Conservation (phyloP, 805 yeast genomes). For the Candida ascalaphidarum region DNA sequence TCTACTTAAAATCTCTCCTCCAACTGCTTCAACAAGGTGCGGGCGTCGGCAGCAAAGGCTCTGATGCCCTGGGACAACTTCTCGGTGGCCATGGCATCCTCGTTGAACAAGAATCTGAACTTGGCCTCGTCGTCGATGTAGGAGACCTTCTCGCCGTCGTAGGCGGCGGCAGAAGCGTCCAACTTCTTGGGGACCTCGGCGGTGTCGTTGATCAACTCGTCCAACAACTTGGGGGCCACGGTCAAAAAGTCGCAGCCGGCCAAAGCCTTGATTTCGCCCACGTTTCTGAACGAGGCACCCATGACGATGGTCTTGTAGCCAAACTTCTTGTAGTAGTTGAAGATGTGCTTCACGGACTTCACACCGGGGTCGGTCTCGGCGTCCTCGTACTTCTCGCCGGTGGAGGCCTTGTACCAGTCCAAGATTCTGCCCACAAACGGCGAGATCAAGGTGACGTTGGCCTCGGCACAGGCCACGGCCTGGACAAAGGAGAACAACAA, state of each 20-base stretch:
- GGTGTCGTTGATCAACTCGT: constrained; percentile 71
- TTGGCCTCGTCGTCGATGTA: constrained; percentile 78
- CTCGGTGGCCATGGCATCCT: constrained; percentile 98
- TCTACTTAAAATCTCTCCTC: constrained; percentile 47
- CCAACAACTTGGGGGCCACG: constrained; percentile 87
- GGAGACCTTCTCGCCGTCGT: constrained; percentile 53
- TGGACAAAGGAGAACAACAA: constrained; percentile 90
- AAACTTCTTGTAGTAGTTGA: constrained; percentile 96
- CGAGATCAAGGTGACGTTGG: constrained; percentile 88
- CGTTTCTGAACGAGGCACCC: constrained; percentile 99
- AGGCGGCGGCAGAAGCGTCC: constrained; percentile 55
- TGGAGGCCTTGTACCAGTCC: constrained; percentile 94
- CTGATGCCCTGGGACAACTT: constrained; percentile 97
- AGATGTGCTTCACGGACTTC: constrained; percentile 75
- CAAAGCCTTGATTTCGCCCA: constrained; percentile 88
- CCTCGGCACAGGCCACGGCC: constrained; percentile 99
- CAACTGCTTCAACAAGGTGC: constrained; percentile 62
- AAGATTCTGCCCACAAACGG: constrained; percentile 99
- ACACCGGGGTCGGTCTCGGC: constrained; percentile 92
- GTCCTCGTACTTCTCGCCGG: constrained; percentile 78
- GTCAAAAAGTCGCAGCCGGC: constrained; percentile 98
- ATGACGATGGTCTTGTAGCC: constrained; percentile 96
- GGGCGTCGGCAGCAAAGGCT: constrained; percentile 90
- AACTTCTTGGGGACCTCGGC: constrained; percentile 77
- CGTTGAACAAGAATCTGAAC: constrained; percentile 87